Evolutionary conservation across 139 green algal genomes (phyloP).

Genomic region (Eudorina sp.): DNA sequence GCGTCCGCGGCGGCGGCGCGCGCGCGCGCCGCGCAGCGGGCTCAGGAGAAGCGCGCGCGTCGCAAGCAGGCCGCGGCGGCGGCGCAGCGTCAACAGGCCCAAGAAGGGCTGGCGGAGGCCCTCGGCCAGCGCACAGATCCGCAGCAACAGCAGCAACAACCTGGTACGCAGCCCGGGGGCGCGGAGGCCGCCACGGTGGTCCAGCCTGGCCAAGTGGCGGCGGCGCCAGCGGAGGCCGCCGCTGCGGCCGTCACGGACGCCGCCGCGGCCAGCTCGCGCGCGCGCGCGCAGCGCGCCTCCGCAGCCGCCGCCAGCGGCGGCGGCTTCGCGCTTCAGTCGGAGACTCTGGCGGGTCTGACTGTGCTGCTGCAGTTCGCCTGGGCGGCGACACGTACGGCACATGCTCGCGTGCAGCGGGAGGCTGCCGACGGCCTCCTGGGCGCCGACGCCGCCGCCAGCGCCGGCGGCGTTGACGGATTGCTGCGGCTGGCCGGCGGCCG

Average conservation of each 20-base stretch:
- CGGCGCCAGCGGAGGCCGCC: neutral
- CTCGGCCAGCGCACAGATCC: too few species aligned
- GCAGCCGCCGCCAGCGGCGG: neutral
- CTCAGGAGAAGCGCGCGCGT: neutral
- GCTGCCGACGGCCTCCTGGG: neutral
- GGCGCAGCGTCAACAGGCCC: too few species aligned
- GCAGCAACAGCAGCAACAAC: neutral
- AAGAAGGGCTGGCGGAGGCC: too few species aligned
- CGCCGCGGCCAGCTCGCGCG: neutral
- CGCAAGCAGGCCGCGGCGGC: neutral
- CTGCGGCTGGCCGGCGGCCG: constrained; percentile 3
- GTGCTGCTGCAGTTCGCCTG: constrained; percentile 10
- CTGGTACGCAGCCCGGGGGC: neutral
- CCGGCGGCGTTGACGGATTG: neutral
- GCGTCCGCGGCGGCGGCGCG: neutral
- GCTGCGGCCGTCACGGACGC: neutral
- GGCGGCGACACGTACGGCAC: neutral
- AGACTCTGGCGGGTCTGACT: constrained; percentile 22
- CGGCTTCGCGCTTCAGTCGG: neutral
- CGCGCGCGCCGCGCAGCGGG: neutral
- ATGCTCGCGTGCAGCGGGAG: neutral
- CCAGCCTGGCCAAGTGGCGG: neutral
- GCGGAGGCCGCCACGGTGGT: neutral
- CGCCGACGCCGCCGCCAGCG: neutral
- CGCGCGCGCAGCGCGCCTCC: neutral